Evolutionary conservation across 352 stramenopile genomes (phyloP).

Genomic region (Globisporangium parvum): DNA sequence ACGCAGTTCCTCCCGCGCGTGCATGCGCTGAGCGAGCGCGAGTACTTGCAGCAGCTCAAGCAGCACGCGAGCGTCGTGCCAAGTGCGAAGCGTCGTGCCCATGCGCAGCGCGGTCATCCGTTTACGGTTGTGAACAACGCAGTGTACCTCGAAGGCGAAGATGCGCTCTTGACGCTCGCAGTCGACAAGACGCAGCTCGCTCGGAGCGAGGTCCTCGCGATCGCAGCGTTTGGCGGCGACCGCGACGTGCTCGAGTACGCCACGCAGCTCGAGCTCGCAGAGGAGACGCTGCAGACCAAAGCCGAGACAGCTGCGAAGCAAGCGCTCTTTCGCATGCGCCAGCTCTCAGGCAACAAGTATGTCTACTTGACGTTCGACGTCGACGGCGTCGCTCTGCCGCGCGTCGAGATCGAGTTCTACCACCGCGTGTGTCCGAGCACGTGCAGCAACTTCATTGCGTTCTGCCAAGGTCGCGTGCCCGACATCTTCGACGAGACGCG

Average conservation of each 20-base stretch:
- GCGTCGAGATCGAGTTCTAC: slow-evolving; percentile 70
- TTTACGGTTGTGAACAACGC: slow-evolving; percentile 48
- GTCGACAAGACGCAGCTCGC: slow-evolving; percentile 52
- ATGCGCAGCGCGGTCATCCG: slow-evolving; percentile 27
- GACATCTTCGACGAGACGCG: slow-evolving; percentile 30
- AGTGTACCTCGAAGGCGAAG: slow-evolving; percentile 47
- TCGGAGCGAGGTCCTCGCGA: slow-evolving; percentile 41
- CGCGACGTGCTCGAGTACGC: slow-evolving; percentile 11
- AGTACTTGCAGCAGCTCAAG: slow-evolving; percentile 44
- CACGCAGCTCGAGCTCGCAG: slow-evolving; percentile 30
- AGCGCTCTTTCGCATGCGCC: slow-evolving; percentile 32
- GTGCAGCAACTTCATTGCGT: slow-evolving; percentile 69
- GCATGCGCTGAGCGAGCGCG: slow-evolving; percentile 40
- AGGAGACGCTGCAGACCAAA: slow-evolving; percentile 41
- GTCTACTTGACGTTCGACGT: slow-evolving; percentile 59
- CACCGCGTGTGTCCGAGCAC: slow-evolving; percentile 52
- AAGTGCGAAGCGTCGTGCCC: slow-evolving; percentile 15
- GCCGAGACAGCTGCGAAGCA: slow-evolving; percentile 38
- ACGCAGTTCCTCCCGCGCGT: slow-evolving; percentile 46
- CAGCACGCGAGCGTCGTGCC: slow-evolving; percentile 27
- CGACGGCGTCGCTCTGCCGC: slow-evolving; percentile 47
- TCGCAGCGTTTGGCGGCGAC: slow-evolving; percentile 39
- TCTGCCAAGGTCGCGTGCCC: slow-evolving; percentile 51
- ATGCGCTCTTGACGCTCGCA: slow-evolving; percentile 43
- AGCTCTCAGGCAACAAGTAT: slow-evolving; percentile 46